Base-by-base conservation (phyloP, 257 asterid genomes). In the Buddleja alternifolia region DNA sequence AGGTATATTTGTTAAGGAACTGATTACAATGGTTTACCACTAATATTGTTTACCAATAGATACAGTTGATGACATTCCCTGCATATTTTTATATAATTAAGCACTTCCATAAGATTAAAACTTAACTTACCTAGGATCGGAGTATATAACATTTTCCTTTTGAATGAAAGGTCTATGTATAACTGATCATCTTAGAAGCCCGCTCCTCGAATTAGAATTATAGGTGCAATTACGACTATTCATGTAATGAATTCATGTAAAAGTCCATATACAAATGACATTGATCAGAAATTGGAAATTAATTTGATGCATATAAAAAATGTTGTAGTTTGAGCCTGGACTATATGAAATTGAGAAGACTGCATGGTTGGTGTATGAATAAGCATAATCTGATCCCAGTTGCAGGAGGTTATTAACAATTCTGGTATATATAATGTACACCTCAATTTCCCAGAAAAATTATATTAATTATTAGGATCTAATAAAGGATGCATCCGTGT, bases 1-100 rank as follows among this genome's bases (percentile, higher is more conserved):
- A 32, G 77, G 92, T 76, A 83, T 81, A 55, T 83, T 77, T 77
- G 85, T 70, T 74, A 74, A 77, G 75, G 61, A 73, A 50, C 81
- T 75, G 85, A 78, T 81, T 74, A 72, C 82, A 55, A 78, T 61
- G 72, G 74, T 71, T 74, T 73, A 46, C 67, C 63, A 25, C 78
- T 80, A 75, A 61, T 71, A 76, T 75, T 52, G 75, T 51, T 41
- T 17, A 65, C 63, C 75, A 61, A 59, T 62, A 66, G 36, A 40
- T 47, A 42, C 19, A 46, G 17, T 51, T 71, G 61, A 69, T n/a
- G 46, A 36, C 69, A 54, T 39, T 56, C 66, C 72, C 54, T 69
- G 68, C 77, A 60, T 60, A 47, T 25, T 56, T 37, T 10, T n/a
- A 21, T 3, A 40, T 60, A 36, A 75, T 54, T 71, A 69, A 77